Conservation (phyloP, 176 grass and related monocot species). For the Cenchrus americanus region DNA sequence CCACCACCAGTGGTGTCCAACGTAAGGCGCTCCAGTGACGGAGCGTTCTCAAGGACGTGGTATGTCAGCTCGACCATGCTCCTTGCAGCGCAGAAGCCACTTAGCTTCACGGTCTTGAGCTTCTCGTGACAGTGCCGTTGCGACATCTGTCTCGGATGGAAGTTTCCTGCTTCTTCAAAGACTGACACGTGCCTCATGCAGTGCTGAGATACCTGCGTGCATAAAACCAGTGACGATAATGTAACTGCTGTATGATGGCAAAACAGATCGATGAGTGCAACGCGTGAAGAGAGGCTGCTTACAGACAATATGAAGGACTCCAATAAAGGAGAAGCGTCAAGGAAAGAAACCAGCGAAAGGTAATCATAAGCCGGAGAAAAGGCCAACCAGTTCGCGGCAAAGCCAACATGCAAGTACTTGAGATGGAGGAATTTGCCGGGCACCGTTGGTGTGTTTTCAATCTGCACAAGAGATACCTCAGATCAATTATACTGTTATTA, state of each 20-base stretch:
- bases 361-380: neutral
- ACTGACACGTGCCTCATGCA: neutral
- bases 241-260: neutral
- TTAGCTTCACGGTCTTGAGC: neutral
- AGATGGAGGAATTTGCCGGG: neutral
- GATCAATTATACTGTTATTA: neutral
- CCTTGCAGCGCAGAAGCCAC: neutral
- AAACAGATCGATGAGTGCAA: neutral
- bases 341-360: neutral
- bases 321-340: neutral
- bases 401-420: neutral
- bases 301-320: neutral
- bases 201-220: neutral
- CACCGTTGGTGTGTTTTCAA: neutral
- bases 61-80: neutral
- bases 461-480: neutral
- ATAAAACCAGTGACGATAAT: neutral
- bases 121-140: neutral
- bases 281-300: neutral
- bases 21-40: neutral
- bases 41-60: neutral
- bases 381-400: neutral
- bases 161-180: neutral
- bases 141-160: neutral
- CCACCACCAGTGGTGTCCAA: neutral